Conservation (phyloP, 106 monocot genomes). For the Apostasia shenzhenica region DNA sequence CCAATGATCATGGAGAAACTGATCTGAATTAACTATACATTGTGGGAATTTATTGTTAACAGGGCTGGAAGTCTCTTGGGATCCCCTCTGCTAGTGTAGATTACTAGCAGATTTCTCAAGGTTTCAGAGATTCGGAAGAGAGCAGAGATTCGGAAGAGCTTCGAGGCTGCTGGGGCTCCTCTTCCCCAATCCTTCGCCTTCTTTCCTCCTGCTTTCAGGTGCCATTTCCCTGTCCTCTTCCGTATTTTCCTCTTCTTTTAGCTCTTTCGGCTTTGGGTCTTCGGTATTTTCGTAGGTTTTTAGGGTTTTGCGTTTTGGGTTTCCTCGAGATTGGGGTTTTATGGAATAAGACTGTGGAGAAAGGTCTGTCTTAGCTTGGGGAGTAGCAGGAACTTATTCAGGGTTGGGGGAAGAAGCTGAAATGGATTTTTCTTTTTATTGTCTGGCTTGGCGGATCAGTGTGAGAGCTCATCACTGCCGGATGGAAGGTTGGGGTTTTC, state of each 20-base stretch:
- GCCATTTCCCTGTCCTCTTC: neutral
- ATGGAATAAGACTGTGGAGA: neutral
- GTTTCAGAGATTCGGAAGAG: neutral
- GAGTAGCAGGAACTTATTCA: neutral
- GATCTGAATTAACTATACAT: too few relatives aligned
- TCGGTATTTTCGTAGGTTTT: neutral
- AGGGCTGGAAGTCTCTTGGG: too few relatives aligned
- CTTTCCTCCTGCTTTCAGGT: neutral
- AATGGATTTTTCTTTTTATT: neutral
- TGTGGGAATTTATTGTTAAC: too few relatives aligned
- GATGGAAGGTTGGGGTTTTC: neutral
- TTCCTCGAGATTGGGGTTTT: neutral
- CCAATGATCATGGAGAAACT: too few relatives aligned
- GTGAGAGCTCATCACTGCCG: neutral
- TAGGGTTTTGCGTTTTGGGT: neutral
- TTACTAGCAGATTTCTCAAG: too few relatives aligned
- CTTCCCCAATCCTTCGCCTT: neutral
- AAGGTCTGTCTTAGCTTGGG: neutral
- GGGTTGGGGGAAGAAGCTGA: neutral
- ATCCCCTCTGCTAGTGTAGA: too few relatives aligned
- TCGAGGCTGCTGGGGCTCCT: neutral
- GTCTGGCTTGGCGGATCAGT: neutral
- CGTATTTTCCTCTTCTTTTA: neutral
- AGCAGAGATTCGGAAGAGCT: neutral
- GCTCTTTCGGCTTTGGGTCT: neutral